Conservation (phyloP, 805 yeast species). For the Middelhovenomyces tepae region DNA sequence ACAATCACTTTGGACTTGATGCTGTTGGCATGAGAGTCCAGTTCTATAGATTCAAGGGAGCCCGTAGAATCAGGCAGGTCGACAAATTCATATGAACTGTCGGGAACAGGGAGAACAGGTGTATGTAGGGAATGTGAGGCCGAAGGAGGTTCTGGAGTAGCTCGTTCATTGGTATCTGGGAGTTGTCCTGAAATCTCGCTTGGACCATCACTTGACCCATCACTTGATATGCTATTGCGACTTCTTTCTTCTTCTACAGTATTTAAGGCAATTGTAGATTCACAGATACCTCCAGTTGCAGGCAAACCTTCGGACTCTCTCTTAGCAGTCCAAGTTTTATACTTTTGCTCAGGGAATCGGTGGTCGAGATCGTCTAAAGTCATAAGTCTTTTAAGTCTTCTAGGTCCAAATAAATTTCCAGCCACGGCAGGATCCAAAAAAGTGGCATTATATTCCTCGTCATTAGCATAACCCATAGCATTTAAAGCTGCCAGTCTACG, state of each 20-base stretch:
- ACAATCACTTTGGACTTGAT: neutral
- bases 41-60: conserved; percentile 1
- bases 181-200: no score
- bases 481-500: conserved; percentile 11
- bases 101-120: no score
- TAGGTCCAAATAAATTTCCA: conserved; percentile 14
- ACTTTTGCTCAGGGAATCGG: conserved; percentile 25
- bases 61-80: no score
- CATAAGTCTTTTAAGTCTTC: conserved; percentile 20
- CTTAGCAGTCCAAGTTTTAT: conserved; percentile 23
- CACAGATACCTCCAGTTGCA: conserved; percentile 16
- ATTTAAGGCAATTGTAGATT: no score
- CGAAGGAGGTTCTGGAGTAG: no score
- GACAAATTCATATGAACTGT: no score
- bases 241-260: no score
- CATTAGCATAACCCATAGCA: conserved; percentile 8
- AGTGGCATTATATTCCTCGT: conserved; percentile 7
- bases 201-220: no score
- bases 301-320: conserved; percentile 16
- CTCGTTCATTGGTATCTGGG: no score
- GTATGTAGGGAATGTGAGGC: no score
- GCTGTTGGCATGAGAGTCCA: neutral
- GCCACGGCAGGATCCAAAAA: conserved; percentile 5
- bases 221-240: no score
- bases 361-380: conserved; percentile 22